Base-by-base conservation (phyloP, 164 flowering plant genomes). In the Annona squamosa region DNA sequence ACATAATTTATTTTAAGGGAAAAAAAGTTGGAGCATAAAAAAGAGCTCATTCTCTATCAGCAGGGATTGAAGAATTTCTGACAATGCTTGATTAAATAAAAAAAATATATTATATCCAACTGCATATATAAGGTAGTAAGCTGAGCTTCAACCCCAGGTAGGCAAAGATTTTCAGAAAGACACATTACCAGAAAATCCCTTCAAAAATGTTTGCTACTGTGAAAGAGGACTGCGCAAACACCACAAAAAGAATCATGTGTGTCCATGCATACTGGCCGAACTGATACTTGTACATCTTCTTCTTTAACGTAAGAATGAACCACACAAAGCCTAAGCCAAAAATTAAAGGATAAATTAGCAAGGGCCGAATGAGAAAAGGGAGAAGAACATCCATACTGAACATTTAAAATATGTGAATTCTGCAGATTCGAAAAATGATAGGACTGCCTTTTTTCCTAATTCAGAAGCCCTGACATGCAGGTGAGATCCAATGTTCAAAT, bases 251-350 rank as follows among this genome's bases (percentile, higher is more conserved):
- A 79, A 94, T 94, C 99, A 94, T 94, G 78, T 92, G 99, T 3
- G 98, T 94, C 99, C 99, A 94, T 73, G 99, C 99, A 78, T 82
- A 94, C 82, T 92, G 99, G 77, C 99, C 86, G 85, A 94, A 94
- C 73, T 94, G 99, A 86, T 94, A 94, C 86, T 94, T 94, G 87
- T 92, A 94, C 97, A 92, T 89, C 89, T 90, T 92, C 88, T 91
- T 92, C 91, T 94, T 94, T 65, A 94, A 78, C 45, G 97, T 81
- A 43, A 94, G 90, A 86, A 94, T 94, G 82, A 92, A 94, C 97
- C 99, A 94, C 85, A 94, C 81, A 76, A 94, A 91, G 76, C 99
- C 99, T 94, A 87, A 70, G 4, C 75, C 46, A 70, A 4, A 63
- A 71, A 75, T 41, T 5, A 16, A 48, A 5, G 1, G 71, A 10